Evolutionary conservation across 2,329 filamentous ascomycete genomes (phyloP), one percentile per base, ranked within the genome.

Genomic region (Metarhizium rileyi): DNA sequence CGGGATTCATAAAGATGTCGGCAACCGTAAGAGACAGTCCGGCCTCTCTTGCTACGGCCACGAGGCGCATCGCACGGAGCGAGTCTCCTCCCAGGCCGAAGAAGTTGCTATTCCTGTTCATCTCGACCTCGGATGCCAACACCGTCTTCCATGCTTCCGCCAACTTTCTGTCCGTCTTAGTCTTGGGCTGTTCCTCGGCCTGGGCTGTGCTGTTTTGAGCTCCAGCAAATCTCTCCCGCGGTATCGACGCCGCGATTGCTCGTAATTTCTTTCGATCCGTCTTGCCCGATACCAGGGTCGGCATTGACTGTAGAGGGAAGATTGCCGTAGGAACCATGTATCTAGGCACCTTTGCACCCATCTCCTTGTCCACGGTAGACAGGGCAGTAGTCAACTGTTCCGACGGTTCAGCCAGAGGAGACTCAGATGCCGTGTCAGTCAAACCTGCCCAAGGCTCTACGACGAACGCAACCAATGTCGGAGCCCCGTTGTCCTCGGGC

Each of bases 51-150:
- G 28, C 25, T 12, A 33, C 47, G 25, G 47, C 30, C n/a, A 49
- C 47, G 28, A 49, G 47, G 26, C 23, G 35, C 47, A 49, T 49
- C 12, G 47, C 47, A 5, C 35, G 33, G 8, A 49, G 23, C 3
- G 48, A 46, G 28, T 50, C 44, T 20, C 48, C 48, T 5, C 48
- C 48, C 8, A 50, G 33, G 9, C 23, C 38, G 16, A 50, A 50
- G 48, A 50, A 50, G n/a, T 50, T 43, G 3, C 36, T 33, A 20
- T 23, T 14, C 10, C 22, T 28, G 23, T 41, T 20, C 8, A 43
- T 42, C 30, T 41, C 8, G n/a, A 22, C 8, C 2, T 40, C 20
- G n/a, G 36, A n/a, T 4, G 5, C 36, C n/a, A 40, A 12, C n/a
- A 40, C n/a, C n/a, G 8, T 40, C n/a, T n/a, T 40, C 36, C 36